Percentiles rank a stretch among this genome's conserved stretches.
These are phyloP conservation scores for Grosmannia clavigera DNA, from an alignment of 2,329 filamentous ascomycete genomes.

Conservation along the genomic window DNA sequence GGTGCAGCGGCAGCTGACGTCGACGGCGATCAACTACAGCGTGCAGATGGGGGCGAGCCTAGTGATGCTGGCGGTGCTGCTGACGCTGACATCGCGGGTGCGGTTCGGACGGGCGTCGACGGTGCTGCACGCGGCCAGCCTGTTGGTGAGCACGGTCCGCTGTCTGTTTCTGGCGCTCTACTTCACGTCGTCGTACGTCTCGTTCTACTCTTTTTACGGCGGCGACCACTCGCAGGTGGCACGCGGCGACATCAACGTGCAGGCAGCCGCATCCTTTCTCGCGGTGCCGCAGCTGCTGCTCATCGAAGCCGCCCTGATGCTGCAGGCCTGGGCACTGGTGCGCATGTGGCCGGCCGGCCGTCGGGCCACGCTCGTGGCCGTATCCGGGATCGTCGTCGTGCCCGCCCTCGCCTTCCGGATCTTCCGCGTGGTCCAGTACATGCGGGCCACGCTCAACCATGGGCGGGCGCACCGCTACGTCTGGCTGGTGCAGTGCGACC, in stretches of 20 bases:
- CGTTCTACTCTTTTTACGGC: slow-evolving; percentile 48
- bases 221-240: slow-evolving; percentile 40
- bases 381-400: slow-evolving; percentile 24
- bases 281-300: slow-evolving; percentile 31
- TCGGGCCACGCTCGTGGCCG: slow-evolving; percentile 16
- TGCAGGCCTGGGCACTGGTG: slow-evolving; percentile 42
- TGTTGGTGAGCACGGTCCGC: slow-evolving; percentile 49
- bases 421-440: slow-evolving; percentile 25
- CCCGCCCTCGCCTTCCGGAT: slow-evolving; percentile 20
- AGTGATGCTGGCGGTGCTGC: slow-evolving; percentile 51
- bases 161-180: slow-evolving; percentile 43
- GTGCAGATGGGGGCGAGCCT: slow-evolving; percentile 26
- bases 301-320: slow-evolving; percentile 33
- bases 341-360: slow-evolving; percentile 29
- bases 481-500: slow-evolving; percentile 27
- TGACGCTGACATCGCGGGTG: slow-evolving; percentile 52
- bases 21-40: slow-evolving; percentile 12
- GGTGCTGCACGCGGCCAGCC: slow-evolving; percentile 48
- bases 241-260: slow-evolving; percentile 21
- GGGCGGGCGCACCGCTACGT: slow-evolving; percentile 7
- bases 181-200: slow-evolving; percentile 46
- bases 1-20: not conserved
- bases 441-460: slow-evolving; percentile 16
- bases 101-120: slow-evolving; percentile 55
- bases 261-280: slow-evolving; percentile 27